These are phyloP conservation scores for Plasmodium fragile DNA, from an alignment of 169 alveolate genomes.

Conservation along the genomic window DNA sequence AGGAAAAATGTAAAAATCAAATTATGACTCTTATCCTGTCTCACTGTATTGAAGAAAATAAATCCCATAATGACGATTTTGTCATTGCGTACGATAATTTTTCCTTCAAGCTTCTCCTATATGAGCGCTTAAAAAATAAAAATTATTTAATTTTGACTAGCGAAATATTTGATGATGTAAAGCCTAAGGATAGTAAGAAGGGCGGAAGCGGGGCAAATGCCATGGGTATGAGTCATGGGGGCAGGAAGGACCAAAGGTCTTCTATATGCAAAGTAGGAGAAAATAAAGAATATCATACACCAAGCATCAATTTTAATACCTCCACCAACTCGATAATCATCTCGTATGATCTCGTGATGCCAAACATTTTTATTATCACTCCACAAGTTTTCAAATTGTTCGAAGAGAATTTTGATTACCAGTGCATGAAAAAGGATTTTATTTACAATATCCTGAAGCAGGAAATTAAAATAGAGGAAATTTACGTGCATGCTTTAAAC, in stretches of 20 bases:
- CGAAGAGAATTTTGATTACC: conserved; percentile 75
- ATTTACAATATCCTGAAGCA: conserved; percentile 64
- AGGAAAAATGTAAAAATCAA: conserved; percentile 72
- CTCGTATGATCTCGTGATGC: conserved; percentile 35
- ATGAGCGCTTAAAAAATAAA: conserved; percentile 49
- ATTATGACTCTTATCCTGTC: conserved; percentile 66
- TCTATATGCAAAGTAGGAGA: neutral
- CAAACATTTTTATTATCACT: conserved; percentile 68
- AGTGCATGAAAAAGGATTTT: conserved; percentile 57
- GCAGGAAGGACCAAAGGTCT: neutral
- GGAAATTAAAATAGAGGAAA: conserved; percentile 75
- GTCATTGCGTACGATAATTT: conserved; percentile 63
- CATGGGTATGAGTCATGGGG: neutral
- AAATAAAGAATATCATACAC: conserved; percentile 7
- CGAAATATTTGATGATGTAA: conserved; percentile 43
- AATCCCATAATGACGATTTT: conserved; percentile 51
- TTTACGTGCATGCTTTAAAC: conserved; percentile 50
- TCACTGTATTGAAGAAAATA: conserved; percentile 16
- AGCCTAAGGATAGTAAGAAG: neutral
- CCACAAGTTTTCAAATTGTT: conserved; percentile 69
- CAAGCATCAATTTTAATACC: conserved; percentile 1
- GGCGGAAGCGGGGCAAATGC: neutral
- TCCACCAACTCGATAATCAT: conserved; percentile 26
- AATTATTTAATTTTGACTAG: conserved; percentile 41
- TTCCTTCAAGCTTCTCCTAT: conserved; percentile 47